Base-by-base conservation (phyloP, 352 stramenopile species). In the Pilasporangium apinafurcum region DNA sequence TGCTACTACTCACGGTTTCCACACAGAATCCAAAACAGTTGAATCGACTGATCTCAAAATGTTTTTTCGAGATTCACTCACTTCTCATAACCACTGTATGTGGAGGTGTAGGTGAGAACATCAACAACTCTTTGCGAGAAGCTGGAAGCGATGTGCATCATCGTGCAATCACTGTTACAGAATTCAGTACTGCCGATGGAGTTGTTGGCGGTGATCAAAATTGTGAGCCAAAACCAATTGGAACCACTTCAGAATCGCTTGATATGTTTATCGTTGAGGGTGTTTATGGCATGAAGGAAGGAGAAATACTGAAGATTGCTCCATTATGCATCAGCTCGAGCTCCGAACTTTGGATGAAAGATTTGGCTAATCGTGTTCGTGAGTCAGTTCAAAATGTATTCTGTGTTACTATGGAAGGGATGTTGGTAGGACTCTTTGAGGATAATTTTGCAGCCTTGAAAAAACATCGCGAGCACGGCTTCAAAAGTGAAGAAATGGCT, bases 271-370 rank as follows among this genome's bases (percentile, higher is more conserved):
- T 78, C 25, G 80, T 88, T 17, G 37, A 69, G 21, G 59, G 44
- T 3, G 52, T 87, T 16, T 44, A 55, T 12, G 72, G 72, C 0
- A 36, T 48, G 8, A 51, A 33, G 5, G 3, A 26, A 1, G 54
- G 52, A 14, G 69, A 85, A 36, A 36, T 48, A 6, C 35, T 87
- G 3, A 18, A 16, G 2, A 68, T 87, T 37, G 68, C 64, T 9
- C 28, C 67, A 0, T 35, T 88, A 18, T 58, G 38, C 12, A 59
- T 83, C 18, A 67, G 47, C 18, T 62, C 61, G 10, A 74, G 62
- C 14, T 59, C 66, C 7, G 68, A 88, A 41, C 53, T 83, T 22
- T 88, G 76, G 76, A 71, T 86, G 65, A 78, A 83, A 49, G 68
- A 88, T 14, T 37, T 88, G 10, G 44, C 57, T 1, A 53, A 67